Evolutionary conservation across 2,329 filamentous ascomycete genomes (phyloP).

Genomic region (Pseudogymnoascus sp.): DNA sequence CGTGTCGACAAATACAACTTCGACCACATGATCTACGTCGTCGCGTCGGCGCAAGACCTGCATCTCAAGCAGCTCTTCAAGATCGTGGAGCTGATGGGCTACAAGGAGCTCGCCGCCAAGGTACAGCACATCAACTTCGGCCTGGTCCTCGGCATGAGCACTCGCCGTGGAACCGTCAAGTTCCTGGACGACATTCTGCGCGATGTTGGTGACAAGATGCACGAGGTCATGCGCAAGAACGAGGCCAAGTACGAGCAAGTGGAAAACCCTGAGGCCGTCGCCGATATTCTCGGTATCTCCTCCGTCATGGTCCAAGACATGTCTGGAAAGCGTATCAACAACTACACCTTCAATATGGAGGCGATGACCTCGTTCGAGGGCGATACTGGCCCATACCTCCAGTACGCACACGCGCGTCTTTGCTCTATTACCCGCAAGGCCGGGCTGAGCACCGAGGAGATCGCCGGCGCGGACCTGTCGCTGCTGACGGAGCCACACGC

Average conservation of each 20-base stretch:
- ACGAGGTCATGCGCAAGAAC: constrained; percentile 92
- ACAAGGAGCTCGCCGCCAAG: constrained; percentile 58
- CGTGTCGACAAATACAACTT: constrained; percentile 57
- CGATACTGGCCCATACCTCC: constrained; percentile 76
- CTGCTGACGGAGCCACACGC: constrained; percentile 67
- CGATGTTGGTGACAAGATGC: constrained; percentile 89
- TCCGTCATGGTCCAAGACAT: constrained; percentile 98
- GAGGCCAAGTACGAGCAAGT: constrained; percentile 85
- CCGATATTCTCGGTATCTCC: constrained; percentile 85
- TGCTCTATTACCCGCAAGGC: constrained; percentile 54
- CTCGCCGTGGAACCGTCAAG: constrained; percentile 64
- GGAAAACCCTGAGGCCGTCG: constrained; percentile 68
- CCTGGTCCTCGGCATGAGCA: constrained; percentile 63
- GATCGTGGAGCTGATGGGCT: constrained; percentile 63
- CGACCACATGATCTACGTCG: constrained; percentile 75
- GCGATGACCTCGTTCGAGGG: constrained; percentile 78
- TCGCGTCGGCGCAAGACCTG: constrained; percentile 63
- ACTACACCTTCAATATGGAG: constrained; percentile 69
- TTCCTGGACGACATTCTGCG: constrained; percentile 64
- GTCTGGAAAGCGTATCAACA: constrained; percentile 75
- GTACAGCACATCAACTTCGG: constrained; percentile 72
- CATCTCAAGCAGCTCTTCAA: constrained; percentile 70
- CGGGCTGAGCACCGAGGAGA: constrained; percentile 45
- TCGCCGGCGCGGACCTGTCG: constrained; percentile 55
- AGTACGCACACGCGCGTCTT: constrained; percentile 72